phyloP scores from a whole-genome alignment of 2,329 filamentous ascomycete species.

The Calonectria montana region DNA sequence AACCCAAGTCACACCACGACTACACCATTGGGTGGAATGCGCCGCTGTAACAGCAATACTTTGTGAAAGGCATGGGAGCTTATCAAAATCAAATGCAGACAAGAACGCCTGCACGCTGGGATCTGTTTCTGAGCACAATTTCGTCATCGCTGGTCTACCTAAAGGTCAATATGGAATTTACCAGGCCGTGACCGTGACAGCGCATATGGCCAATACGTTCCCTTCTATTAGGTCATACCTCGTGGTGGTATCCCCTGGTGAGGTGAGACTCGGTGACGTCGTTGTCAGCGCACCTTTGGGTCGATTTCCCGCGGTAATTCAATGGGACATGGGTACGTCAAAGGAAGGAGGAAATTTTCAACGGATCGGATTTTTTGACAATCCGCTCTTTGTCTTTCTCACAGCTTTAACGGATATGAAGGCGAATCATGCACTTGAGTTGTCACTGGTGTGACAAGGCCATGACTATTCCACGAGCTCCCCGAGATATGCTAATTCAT shows the following conservation, averaged over 20 bases:
- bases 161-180: background rate
- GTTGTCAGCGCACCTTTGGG: background rate
- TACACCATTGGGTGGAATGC: background rate
- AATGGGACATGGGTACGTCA: background rate
- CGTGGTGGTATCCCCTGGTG: background rate
- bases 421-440: background rate
- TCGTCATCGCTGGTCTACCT: background rate
- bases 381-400: background rate
- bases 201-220: background rate
- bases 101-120: slow-evolving; percentile 6
- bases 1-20: background rate
- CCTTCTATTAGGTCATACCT: background rate
- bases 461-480: background rate
- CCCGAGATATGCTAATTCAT: background rate
- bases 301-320: background rate
- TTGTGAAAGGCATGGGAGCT: background rate
- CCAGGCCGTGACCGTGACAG: background rate
- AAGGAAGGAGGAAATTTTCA: background rate
- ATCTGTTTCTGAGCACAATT: background rate
- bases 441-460: background rate
- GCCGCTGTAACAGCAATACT: background rate
- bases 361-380: background rate
- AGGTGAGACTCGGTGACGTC: background rate
- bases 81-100: background rate
- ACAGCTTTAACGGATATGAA: background rate